These are phyloP conservation scores for Phytophthora brassicae DNA, from an alignment of 352 stramenopile species.

Conservation along the genomic window DNA sequence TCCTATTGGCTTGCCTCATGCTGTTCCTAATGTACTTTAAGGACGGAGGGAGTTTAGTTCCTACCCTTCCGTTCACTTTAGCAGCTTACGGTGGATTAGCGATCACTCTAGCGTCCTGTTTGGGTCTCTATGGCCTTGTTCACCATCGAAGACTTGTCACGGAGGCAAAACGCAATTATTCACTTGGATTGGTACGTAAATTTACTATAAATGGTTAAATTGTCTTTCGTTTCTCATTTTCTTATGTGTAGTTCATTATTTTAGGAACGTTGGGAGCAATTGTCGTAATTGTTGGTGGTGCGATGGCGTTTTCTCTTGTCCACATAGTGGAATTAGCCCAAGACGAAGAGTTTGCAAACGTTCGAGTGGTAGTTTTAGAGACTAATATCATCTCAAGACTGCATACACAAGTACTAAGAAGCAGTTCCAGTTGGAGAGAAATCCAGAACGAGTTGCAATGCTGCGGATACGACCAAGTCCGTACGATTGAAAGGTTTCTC, in stretches of 20 bases:
- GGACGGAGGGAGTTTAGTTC: conserved; percentile 52
- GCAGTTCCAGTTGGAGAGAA: conserved; percentile 33
- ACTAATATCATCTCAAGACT: conserved; percentile 46
- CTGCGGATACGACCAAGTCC: conserved; percentile 48
- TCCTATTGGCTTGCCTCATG: conserved; percentile 51
- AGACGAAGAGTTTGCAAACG: conserved; percentile 36
- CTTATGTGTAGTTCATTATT: conserved; percentile 42
- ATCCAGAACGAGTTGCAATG: conserved; percentile 57
- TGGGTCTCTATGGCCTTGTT: conserved; percentile 55
- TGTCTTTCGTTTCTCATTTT: neutral
- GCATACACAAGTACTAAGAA: conserved; percentile 34
- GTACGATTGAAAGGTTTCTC: conserved; percentile 19
- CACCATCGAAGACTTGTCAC: conserved; percentile 56
- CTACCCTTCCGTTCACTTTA: conserved; percentile 50
- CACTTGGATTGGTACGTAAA: conserved; percentile 47
- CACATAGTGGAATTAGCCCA: conserved; percentile 38
- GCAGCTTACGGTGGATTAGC: conserved; percentile 49
- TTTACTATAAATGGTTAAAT: neutral
- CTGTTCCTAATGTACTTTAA: conserved; percentile 68
- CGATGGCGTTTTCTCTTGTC: conserved; percentile 46
- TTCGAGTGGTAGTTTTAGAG: conserved; percentile 45
- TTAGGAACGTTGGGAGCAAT: conserved; percentile 41
- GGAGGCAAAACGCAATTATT: conserved; percentile 55
- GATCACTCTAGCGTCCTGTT: conserved; percentile 41
- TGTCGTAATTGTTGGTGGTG: conserved; percentile 51